Percentiles rank a stretch among this genome's conserved stretches.
These are phyloP conservation scores for Reticulascus tulasneorum DNA, from an alignment of 2,329 filamentous ascomycete genomes.

Conservation along the genomic window DNA sequence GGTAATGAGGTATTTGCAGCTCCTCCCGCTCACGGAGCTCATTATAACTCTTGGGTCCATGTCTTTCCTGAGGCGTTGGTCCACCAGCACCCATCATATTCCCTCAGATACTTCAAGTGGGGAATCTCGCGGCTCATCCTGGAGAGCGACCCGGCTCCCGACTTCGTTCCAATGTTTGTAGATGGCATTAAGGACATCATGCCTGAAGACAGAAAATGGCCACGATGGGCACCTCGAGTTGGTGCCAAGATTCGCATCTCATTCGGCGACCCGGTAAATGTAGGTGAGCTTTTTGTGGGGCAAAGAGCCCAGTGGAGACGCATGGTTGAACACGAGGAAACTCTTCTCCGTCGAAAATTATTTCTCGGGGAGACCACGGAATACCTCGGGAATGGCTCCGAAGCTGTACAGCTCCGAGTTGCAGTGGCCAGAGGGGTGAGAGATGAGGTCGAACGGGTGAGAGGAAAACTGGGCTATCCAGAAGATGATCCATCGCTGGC, in stretches of 20 bases:
- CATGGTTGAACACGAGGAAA: slow-evolving; percentile 50
- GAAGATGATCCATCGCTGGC: slow-evolving; percentile 77
- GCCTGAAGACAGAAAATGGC: slow-evolving; percentile 76
- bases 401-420: slow-evolving; percentile 67
- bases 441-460: slow-evolving; percentile 74
- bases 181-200: slow-evolving; percentile 86
- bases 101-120: slow-evolving; percentile 98
- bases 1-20: slow-evolving; percentile 63
- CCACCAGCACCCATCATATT: slow-evolving; percentile 75
- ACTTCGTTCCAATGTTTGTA: slow-evolving; percentile 90
- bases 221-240: slow-evolving; percentile 73
- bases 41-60: slow-evolving; percentile 82
- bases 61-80: slow-evolving; percentile 95
- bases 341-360: slow-evolving; percentile 13
- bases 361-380: slow-evolving; percentile 58
- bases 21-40: slow-evolving; percentile 66
- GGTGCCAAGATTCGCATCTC: slow-evolving; percentile 68
- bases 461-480: slow-evolving; percentile 66
- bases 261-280: slow-evolving; percentile 75
- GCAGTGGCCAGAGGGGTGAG: slow-evolving; percentile 78
- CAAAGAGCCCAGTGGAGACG: slow-evolving; percentile 70
- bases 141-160: slow-evolving; percentile 80
- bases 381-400: slow-evolving; percentile 62
- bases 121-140: slow-evolving; percentile 87
- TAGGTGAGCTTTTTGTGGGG: slow-evolving; percentile 72